phyloP scores from a whole-genome alignment of 1,284 basidiomycete species.

The Dichomitus squalens region DNA sequence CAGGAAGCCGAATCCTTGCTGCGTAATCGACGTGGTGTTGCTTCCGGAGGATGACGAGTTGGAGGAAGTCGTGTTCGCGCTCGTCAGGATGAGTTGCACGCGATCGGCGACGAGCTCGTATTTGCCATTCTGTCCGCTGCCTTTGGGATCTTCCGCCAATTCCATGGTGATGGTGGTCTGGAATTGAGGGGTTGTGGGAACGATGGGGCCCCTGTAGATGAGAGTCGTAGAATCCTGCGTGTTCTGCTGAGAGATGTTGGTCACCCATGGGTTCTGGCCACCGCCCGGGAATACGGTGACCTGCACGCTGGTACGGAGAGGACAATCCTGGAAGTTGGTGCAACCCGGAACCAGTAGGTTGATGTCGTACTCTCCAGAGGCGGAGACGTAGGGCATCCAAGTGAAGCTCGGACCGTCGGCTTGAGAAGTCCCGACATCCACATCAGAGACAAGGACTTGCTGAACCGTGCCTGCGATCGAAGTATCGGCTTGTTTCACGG shows the following conservation, averaged over 20 bases:
- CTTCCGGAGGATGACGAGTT: conserved; percentile 34
- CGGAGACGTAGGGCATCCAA: conserved; percentile 89
- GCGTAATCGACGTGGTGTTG: conserved; percentile 34
- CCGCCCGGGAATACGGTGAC: conserved; percentile 82
- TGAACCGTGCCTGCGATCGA: conserved; percentile 80
- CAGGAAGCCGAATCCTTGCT: conserved; percentile 71
- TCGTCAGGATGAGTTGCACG: conserved; percentile 73
- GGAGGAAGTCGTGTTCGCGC: conserved; percentile 47
- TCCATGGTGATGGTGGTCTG: conserved; percentile 75
- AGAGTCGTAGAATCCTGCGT: conserved; percentile 59
- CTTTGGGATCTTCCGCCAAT: conserved; percentile 61
- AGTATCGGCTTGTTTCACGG: conserved; percentile 60
- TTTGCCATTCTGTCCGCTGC: conserved; percentile 62
- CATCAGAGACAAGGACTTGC: conserved; percentile 70
- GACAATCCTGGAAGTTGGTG: conserved; percentile 78
- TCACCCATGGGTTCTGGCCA: conserved; percentile 64
- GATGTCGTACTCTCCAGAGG: conserved; percentile 85
- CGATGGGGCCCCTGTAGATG: conserved; percentile 84
- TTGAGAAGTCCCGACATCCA: conserved; percentile 65
- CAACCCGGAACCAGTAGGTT: conserved; percentile 90
- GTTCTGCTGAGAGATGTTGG: conserved; percentile 77
- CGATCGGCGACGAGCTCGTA: conserved; percentile 84
- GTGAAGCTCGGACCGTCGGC: conserved; percentile 75
- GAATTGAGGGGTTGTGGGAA: conserved; percentile 74
- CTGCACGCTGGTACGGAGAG: conserved; percentile 78